phyloP scores from a whole-genome alignment of 1,139 yeast genomes.

The Suhomyces wounanorum region DNA sequence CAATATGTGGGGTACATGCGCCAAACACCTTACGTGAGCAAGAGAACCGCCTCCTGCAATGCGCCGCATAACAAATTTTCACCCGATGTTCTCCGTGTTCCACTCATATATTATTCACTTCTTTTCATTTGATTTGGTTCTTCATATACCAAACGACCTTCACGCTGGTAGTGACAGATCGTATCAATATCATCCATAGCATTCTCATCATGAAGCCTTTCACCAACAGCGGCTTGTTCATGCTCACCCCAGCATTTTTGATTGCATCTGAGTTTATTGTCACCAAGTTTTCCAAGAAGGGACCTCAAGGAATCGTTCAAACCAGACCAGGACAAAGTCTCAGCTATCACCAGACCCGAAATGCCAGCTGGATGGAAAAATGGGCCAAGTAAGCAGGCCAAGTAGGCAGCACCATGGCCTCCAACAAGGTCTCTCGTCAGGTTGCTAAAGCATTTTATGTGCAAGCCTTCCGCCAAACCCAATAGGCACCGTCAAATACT shows the following conservation, averaged over 20 bases:
- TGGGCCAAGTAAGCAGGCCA: background rate
- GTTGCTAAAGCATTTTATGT: background rate
- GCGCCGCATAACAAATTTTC: conserved; percentile 4
- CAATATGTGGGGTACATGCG: background rate
- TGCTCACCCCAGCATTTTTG: conserved; percentile 23
- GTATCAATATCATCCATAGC: background rate
- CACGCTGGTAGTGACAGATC: conserved; percentile 7
- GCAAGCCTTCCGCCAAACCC: too few relatives aligned
- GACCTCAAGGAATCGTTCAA: conserved; percentile 17
- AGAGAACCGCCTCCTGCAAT: background rate
- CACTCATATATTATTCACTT: background rate
- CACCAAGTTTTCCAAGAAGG: conserved; percentile 18
- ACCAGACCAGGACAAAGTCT: conserved; percentile 3
- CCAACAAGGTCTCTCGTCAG: background rate
- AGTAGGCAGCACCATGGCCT: too few relatives aligned
- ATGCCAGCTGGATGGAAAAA: conserved; percentile 3
- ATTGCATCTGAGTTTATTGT: conserved; percentile 22
- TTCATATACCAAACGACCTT: background rate
- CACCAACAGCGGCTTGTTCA: conserved; percentile 20
- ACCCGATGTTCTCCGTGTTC: conserved; percentile 2
- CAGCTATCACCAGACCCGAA: conserved; percentile 4
- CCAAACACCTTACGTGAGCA: background rate
- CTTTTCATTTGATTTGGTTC: background rate
- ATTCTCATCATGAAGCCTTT: conserved; percentile 17
- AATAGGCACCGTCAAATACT: too few relatives aligned